Evolutionary conservation across 2,329 filamentous ascomycete species (phyloP).

Genomic region (Botrytis elliptica): DNA sequence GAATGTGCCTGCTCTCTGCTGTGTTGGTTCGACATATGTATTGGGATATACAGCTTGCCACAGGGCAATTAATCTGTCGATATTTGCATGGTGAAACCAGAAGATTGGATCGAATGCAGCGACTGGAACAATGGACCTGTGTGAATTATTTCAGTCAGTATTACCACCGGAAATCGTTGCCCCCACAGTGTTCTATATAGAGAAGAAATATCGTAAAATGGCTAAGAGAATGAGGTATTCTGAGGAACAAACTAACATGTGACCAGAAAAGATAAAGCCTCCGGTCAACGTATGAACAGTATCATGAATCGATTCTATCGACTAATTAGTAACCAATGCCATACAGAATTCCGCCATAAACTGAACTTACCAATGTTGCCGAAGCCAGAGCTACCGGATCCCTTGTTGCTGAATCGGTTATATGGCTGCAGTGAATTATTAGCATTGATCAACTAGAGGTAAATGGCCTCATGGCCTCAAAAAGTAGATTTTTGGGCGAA

Average conservation of each 20-base stretch:
- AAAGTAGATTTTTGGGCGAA: neutral
- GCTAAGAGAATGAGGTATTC: neutral
- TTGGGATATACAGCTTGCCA: conserved; percentile 73
- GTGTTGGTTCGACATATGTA: conserved; percentile 60
- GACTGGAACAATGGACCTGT: conserved; percentile 56
- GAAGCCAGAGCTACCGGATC: conserved; percentile 1
- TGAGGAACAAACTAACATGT: conserved; percentile 19
- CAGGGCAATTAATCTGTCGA: conserved; percentile 71
- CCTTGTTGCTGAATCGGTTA: conserved; percentile 22
- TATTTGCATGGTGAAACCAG: conserved; percentile 48
- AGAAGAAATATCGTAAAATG: neutral
- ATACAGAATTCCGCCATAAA: neutral
- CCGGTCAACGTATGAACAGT: conserved; percentile 8
- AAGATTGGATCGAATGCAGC: conserved; percentile 70
- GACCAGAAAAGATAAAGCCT: neutral
- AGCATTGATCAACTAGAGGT: neutral
- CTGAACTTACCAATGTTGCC: conserved; percentile 16
- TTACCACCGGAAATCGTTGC: neutral
- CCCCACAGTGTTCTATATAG: neutral
- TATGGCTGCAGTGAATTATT: neutral
- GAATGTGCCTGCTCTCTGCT: conserved; percentile 56
- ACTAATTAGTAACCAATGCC: neutral
- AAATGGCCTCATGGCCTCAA: neutral
- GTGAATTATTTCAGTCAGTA: neutral
- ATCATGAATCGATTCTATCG: conserved; percentile 21